Base-by-base conservation (phyloP, 2,329 filamentous ascomycete genomes). In the Periconia digitata region DNA sequence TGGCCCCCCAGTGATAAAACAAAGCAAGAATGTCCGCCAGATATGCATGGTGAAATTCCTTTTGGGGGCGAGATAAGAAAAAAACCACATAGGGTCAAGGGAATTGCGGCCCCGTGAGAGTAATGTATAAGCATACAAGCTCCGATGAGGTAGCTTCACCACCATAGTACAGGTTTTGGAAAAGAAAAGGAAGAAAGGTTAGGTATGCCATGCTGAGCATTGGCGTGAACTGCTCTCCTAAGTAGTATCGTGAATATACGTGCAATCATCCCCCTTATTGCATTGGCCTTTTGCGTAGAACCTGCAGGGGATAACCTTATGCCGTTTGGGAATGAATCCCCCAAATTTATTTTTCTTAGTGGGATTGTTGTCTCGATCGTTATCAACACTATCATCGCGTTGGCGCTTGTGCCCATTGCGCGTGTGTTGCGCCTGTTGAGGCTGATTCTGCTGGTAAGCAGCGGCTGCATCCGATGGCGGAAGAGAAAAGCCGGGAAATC, bases 261-360 rank as follows among this genome's bases (percentile, higher is more conserved):
- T 89, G 73, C 87, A 90, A 60, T 84, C 84, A 29, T 86, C 85
- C 18, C 87, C 87, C 64, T 89, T 85, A 6, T 82, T 83, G 71
- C 87, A 90, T 63, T 85, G 85, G 13, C 86, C 86, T 63, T 87
- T 82, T 49, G 82, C 78, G 76, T 78, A 90, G 67, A 89, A 90
- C 17, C 79, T 80, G 67, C 87, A 90, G 5, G 85, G 79, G 62
- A 69, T 55, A 6, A 72, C 64, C 45, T 72, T 72, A 54, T 72
- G 67, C 8, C 69, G 68, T 18, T 61, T 55, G 27, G 42, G 42
- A n/a, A 53, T 20, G 53, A 51, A 4, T 48, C 51, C 54, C 6
- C 39, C 43, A 27, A 35, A 32, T 46, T 64, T 67, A 44, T 58
- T 59, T 43, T 57, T 59, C 48, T 62, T 87, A 84, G 37, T 27